phyloP scores from a whole-genome alignment of 1,284 basidiomycete species.

The Entoloma clypeatum region DNA sequence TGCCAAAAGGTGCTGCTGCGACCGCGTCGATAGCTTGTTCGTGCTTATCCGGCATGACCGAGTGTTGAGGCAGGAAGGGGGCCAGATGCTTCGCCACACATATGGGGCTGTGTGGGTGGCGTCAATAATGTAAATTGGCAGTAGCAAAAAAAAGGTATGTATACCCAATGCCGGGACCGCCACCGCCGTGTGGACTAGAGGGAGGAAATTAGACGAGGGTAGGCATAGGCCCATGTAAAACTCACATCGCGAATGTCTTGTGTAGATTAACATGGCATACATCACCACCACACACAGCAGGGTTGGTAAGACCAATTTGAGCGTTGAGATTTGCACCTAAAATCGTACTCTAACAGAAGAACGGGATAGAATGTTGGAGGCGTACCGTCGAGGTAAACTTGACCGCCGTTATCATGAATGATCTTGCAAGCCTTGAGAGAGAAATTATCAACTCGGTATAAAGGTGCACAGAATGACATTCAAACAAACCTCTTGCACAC shows the following conservation, averaged over 20 bases:
- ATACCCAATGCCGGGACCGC: constrained; percentile 90
- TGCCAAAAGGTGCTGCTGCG: constrained; percentile 90
- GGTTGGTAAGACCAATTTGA: constrained; percentile 92
- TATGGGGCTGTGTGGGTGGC: constrained; percentile 92
- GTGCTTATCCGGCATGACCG: constrained; percentile 68
- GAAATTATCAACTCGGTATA: neutral
- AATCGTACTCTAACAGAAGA: constrained; percentile 3
- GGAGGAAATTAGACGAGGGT: constrained; percentile 15
- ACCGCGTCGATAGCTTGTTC: constrained; percentile 81
- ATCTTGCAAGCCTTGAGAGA: constrained; percentile 76
- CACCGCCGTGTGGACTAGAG: constrained; percentile 89
- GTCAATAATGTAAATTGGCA: neutral
- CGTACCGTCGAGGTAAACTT: constrained; percentile 92
- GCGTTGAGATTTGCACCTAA: constrained; percentile 90
- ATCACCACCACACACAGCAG: constrained; percentile 94
- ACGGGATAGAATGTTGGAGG: neutral
- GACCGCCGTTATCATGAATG: constrained; percentile 93
- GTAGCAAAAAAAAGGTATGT: constrained; percentile 17
- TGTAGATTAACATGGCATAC: constrained; percentile 98
- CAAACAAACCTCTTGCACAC: constrained; percentile 67
- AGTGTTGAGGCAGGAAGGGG: constrained; percentile 94
- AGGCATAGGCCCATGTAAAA: constrained; percentile 14
- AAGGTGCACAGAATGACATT: neutral
- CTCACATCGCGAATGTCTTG: constrained; percentile 91
- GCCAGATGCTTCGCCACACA: constrained; percentile 92